Base-by-base conservation (phyloP, 305 asterid species). In the Plantago rigida region DNA sequence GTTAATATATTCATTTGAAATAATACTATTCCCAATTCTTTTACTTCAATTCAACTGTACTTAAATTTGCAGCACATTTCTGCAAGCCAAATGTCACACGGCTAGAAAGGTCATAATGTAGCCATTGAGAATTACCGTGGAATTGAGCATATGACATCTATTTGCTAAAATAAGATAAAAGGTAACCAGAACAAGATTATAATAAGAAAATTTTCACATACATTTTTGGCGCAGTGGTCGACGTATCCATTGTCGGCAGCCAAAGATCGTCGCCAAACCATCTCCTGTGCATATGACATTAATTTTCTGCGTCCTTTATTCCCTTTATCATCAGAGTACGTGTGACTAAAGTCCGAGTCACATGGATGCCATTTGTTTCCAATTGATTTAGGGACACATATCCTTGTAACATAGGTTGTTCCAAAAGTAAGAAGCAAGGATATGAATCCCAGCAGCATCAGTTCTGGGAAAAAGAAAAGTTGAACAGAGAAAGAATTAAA, bases 291-390 rank as follows among this genome's bases (percentile, higher is more conserved):
- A 41, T 68, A 67, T n/a, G 75, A 71, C 14, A 78, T 5, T 60
- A 82, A 56, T 65, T 70, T 77, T 63, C 85, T 58, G 4, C 48
- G 26, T 10, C 69, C 69, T 13, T 55, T 13, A 26, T 73, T 36
- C 2, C 66, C 78, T 11, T 66, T 36, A 3, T 19, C 70, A 13
- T 13, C 63, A 2, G 14, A 29, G 47, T 1, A 22, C 47, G 22
- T 19, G 14, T 7, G 41, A 24, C 31, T 39, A 2, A 15, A 9
- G 3, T 42, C 29, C 5, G 51, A 53, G 13, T 73, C 84, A 46
- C 90, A 81, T 0, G 94, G 94, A 59, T 81, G 94, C 89, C 82
- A 78, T 28, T 67, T 79, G 64, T 77, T 65, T 44, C 83, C 94
- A 22, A 79, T 39, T 13, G 56, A 41, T 15, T 74, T 22, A 24